phyloP scores from a whole-genome alignment of 225 moss, liverwort and hornwort genomes.

The Polytrichum formosum region DNA sequence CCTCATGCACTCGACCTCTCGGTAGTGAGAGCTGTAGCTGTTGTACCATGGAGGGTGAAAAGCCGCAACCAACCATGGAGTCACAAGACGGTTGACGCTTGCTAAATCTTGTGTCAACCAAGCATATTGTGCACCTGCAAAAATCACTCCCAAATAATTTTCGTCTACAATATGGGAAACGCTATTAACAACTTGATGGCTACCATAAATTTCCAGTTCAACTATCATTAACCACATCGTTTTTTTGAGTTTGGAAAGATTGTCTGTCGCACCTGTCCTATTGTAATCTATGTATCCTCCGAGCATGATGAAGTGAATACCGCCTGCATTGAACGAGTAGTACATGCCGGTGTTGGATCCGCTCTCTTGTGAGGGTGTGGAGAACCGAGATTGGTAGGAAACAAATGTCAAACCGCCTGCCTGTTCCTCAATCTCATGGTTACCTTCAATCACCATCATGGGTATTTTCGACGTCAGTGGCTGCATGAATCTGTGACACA shows the following conservation, averaged over 20 bases:
- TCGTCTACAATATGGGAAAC: too few relatives aligned
- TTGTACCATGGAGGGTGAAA: constrained; percentile 93
- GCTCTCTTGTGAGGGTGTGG: constrained; percentile 68
- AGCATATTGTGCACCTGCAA: constrained; percentile 57
- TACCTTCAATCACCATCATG: constrained; percentile 88
- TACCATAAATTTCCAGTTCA: too few relatives aligned
- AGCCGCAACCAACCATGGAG: constrained; percentile 74
- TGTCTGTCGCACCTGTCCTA: constrained; percentile 40
- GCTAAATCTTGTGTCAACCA: constrained; percentile 63
- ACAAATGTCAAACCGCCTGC: constrained; percentile 53
- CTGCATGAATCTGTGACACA: constrained; percentile 61
- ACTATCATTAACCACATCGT: too few relatives aligned
- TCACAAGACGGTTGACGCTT: constrained; percentile 50
- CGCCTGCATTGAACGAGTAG: constrained; percentile 80
- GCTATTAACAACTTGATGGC: too few relatives aligned
- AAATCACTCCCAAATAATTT: background rate
- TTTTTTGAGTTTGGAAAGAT: background rate
- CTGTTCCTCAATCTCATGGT: constrained; percentile 82
- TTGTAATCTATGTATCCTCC: constrained; percentile 78
- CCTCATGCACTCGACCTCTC: constrained; percentile 82
- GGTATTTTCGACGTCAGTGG: constrained; percentile 57
- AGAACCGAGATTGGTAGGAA: constrained; percentile 65
- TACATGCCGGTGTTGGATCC: constrained; percentile 66
- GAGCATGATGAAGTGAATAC: constrained; percentile 78
- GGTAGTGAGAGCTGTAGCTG: constrained; percentile 79